Evolutionary conservation across 768 basidiomycete genomes (phyloP), one percentile per base, ranked within the genome.

Genomic region (Tylopilus rubrobrunneus): DNA sequence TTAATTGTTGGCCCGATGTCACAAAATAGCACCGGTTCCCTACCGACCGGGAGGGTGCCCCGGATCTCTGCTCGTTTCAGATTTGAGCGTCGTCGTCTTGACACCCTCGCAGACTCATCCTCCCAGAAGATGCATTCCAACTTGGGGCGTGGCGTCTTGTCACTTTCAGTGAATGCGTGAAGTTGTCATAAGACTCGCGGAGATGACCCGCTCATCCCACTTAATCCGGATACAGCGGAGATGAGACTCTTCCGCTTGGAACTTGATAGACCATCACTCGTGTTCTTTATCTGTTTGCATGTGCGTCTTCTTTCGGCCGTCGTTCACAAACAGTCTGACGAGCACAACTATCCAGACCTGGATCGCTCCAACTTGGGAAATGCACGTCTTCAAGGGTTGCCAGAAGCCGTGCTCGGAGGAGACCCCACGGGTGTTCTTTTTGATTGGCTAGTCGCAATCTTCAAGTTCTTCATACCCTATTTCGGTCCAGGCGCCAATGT

Each of bases 401-500:
- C 84, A 4, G 65, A 80, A 37, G 86, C 89, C 55, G 71, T 74
- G 12, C 79, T 91, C 14, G 77, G 76, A 12, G 87, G 87, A 7
- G 89, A 90, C 61, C 78, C 78, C 9, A 83, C 81, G 0, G 87
- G 89, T 1, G 57, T 75, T 23, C 73, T 83, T n/a, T 90, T 87
- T 62, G 87, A 87, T 64, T 89, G 87, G 88, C 69, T 88, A 42
- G 86, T 84, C 53, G 85, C 87, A 1, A 76, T 78, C 8, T n/a
- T n/a, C n/a, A n/a, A n/a, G n/a, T 92, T 91, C 71, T 91, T 85
- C 70, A 82, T 91, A 69, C 82, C 89, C 57, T 91, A 90, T 66
- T 87, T 86, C 52, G 53, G 80, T 70, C 5, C 3, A 17, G n/a
- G 17, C 1, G 2, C 27, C 19, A 11, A 34, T 39, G 7, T 7